phyloP scores from a whole-genome alignment of 148 eudicot genomes.

The Spergularia bocconei region DNA sequence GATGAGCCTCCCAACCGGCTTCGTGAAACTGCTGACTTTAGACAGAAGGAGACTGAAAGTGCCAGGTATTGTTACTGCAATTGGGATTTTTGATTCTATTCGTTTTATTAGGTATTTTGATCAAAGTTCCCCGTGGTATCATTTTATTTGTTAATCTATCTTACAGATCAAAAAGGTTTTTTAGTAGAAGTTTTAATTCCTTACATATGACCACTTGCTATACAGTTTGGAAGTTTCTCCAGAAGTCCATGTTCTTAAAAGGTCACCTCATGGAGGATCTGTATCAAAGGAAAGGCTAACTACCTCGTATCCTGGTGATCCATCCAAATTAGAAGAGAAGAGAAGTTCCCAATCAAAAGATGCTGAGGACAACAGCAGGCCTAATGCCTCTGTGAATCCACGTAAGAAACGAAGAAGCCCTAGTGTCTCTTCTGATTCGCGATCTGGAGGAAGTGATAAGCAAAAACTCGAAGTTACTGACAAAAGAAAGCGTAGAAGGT shows the following conservation, averaged over 20 bases:
- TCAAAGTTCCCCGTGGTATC: too few relatives aligned
- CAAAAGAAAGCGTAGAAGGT: constrained; percentile 71
- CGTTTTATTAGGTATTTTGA: not conserved
- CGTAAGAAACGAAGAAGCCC: constrained; percentile 38
- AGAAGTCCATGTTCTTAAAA: constrained; percentile 28
- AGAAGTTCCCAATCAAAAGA: constrained; percentile 33
- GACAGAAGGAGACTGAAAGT: constrained; percentile 35
- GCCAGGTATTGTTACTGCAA: constrained; percentile 38
- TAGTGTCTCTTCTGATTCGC: constrained; percentile 55
- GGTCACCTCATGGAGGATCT: constrained; percentile 32
- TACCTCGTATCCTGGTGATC: constrained; percentile 27
- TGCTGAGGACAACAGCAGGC: constrained; percentile 31
- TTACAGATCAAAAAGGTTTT: too few relatives aligned
- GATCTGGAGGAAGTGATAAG: constrained; percentile 51
- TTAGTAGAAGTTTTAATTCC: not conserved
- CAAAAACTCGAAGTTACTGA: constrained; percentile 41
- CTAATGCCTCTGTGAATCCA: constrained; percentile 33
- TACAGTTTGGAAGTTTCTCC: constrained; percentile 44
- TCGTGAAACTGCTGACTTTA: constrained; percentile 31
- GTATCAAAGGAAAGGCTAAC: constrained; percentile 25
- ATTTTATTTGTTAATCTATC: too few relatives aligned
- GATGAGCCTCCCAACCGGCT: constrained; percentile 34
- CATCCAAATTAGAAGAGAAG: constrained; percentile 34
- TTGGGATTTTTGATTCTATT: not conserved
- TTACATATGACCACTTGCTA: constrained; percentile 11